Percentiles rank a stretch among this genome's conserved stretches.
Conservation (phyloP, 345 rosid genomes). For the Populus pruinosa region DNA sequence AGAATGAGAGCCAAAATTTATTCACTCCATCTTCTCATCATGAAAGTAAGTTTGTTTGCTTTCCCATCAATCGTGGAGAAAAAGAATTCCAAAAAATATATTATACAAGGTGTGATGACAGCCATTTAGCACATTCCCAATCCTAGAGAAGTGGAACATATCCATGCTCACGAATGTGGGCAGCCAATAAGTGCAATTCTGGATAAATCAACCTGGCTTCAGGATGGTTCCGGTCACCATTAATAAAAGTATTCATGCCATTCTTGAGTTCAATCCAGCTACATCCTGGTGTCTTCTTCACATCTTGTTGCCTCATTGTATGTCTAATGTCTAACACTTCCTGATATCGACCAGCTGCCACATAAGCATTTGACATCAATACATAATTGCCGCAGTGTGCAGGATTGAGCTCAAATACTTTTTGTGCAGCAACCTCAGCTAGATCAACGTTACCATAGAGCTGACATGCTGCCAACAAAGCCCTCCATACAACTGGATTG, state of each 20-base stretch:
- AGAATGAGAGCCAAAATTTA: no score
- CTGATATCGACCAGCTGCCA: constrained; percentile 38
- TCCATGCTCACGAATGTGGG: constrained; percentile 32
- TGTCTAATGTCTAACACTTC: constrained; percentile 43
- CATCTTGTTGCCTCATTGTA: constrained; percentile 40
- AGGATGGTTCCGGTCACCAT: constrained; percentile 39
- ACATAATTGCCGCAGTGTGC: constrained; percentile 46
- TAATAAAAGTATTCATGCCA: constrained; percentile 33
- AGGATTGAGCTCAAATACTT: constrained; percentile 41
- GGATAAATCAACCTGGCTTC: constrained; percentile 25
- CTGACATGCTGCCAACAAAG: constrained; percentile 49
- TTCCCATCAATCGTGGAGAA: no score
- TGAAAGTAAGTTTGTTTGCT: no score
- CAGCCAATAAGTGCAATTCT: constrained; percentile 30
- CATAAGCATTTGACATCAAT: constrained; percentile 44
- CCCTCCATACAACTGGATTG: constrained; percentile 56
- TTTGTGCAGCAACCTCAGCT: constrained; percentile 34
- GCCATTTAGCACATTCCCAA: neutral
- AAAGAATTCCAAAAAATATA: no score
- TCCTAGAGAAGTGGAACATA: constrained; percentile 2
- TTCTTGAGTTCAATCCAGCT: constrained; percentile 44
- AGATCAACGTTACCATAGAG: constrained; percentile 41
- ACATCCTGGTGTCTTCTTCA: constrained; percentile 49
- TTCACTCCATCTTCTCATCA: no score
- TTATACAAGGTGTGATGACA: no score